phyloP scores from a whole-genome alignment of 345 rosid genomes.

The Eucalyptus marginata region DNA sequence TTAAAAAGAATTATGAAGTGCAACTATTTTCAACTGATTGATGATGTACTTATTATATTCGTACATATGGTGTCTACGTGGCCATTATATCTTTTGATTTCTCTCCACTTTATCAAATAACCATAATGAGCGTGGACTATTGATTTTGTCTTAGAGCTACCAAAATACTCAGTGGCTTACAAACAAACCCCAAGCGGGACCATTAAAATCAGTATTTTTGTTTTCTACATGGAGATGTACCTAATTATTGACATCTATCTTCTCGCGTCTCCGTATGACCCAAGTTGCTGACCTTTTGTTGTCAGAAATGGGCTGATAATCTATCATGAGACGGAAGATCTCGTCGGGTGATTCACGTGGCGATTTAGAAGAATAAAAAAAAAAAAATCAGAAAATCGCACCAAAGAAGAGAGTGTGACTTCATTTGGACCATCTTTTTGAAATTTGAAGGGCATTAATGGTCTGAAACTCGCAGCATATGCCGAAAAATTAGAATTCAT shows the following conservation, averaged over 20 bases:
- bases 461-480: neutral
- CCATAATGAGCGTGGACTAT: neutral
- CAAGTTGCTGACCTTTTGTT: neutral
- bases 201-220: neutral
- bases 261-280: neutral
- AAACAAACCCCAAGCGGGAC: neutral
- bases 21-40: neutral
- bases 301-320: neutral
- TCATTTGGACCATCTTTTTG: neutral
- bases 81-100: neutral
- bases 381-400: neutral
- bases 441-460: neutral
- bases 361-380: neutral
- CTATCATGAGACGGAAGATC: neutral
- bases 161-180: neutral
- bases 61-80: neutral
- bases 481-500: neutral
- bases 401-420: neutral
- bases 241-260: neutral
- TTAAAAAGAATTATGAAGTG: neutral
- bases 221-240: neutral
- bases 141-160: neutral
- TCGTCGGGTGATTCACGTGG: neutral
- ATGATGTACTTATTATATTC: neutral
- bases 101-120: neutral